A percentile compares a stretch with the other conserved stretches of the same genome.
Evolutionary conservation across 2,329 filamentous ascomycete species (phyloP).

Genomic region (Pestalotiopsis sp.): DNA sequence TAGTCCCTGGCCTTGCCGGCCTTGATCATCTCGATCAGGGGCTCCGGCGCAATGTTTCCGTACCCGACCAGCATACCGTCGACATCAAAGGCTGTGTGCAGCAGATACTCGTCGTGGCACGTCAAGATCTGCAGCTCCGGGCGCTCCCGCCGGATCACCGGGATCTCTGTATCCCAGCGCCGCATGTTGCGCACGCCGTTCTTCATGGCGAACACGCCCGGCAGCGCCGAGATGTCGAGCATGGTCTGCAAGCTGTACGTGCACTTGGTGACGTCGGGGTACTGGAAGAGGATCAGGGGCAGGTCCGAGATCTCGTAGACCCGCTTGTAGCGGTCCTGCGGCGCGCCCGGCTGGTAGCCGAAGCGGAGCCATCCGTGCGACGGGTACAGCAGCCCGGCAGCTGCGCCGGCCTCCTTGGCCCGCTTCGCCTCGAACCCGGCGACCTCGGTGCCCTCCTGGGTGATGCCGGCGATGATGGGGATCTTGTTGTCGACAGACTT

Average conservation of each 20-base stretch:
- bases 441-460: conserved; percentile 53
- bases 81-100: conserved; percentile 53
- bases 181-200: conserved; percentile 59
- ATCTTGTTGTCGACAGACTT: conserved; percentile 51
- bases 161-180: conserved; percentile 58
- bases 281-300: conserved; percentile 55
- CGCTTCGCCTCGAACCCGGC: conserved; percentile 52
- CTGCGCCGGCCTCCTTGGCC: conserved; percentile 50
- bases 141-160: conserved; percentile 48
- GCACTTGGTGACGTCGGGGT: conserved; percentile 53
- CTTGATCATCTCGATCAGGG: conserved; percentile 49
- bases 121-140: conserved; percentile 52
- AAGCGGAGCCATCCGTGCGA: conserved; percentile 58
- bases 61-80: conserved; percentile 43
- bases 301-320: conserved; percentile 51
- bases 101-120: conserved; percentile 54
- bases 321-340: conserved; percentile 51
- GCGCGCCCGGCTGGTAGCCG: conserved; percentile 53
- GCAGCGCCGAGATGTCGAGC: conserved; percentile 52
- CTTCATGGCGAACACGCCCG: conserved; percentile 58
- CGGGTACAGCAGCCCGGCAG: conserved; percentile 53
- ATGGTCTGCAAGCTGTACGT: conserved; percentile 53
- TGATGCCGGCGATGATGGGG: conserved; percentile 55
- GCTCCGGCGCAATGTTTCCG: conserved; percentile 53
- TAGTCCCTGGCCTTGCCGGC: conserved; percentile 53